A percentile compares a stretch with the other conserved stretches of the same genome.
Evolutionary conservation across 2,329 filamentous ascomycete species (phyloP).

Genomic region (Fulvia fulva): DNA sequence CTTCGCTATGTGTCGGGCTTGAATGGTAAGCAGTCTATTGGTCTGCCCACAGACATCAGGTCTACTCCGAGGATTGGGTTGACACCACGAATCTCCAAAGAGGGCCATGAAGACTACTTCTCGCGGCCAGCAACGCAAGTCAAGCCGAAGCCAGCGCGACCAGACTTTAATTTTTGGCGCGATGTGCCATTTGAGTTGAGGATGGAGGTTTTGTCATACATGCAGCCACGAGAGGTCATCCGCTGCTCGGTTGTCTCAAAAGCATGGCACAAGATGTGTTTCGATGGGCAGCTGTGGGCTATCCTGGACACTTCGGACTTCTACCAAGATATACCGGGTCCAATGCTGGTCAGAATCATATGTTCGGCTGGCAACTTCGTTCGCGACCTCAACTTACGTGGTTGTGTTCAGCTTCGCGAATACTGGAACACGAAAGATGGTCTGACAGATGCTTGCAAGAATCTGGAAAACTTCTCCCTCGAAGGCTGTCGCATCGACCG

Average conservation of each 20-base stretch:
- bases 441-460: constrained; percentile 78
- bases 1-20: constrained; percentile 50
- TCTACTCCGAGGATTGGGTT: constrained; percentile 39
- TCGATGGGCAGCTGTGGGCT: constrained; percentile 91
- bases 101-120: constrained; percentile 46
- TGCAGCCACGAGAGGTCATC: constrained; percentile 77
- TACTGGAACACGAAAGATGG: constrained; percentile 67
- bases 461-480: constrained; percentile 80
- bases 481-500: constrained; percentile 87
- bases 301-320: constrained; percentile 73
- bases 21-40: constrained; percentile 52
- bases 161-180: constrained; percentile 67
- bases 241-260: constrained; percentile 72
- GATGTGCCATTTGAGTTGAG: constrained; percentile 79
- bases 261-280: constrained; percentile 76
- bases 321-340: constrained; percentile 80
- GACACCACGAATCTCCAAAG: constrained; percentile 31
- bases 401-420: constrained; percentile 83
- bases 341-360: constrained; percentile 80
- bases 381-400: constrained; percentile 81
- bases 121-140: constrained; percentile 33
- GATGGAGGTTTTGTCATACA: constrained; percentile 69
- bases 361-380: constrained; percentile 83
- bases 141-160: constrained; percentile 30
- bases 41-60: constrained; percentile 61